Evolutionary conservation across 176 grass and related monocot species (phyloP).

Genomic region (Triticum urartu): DNA sequence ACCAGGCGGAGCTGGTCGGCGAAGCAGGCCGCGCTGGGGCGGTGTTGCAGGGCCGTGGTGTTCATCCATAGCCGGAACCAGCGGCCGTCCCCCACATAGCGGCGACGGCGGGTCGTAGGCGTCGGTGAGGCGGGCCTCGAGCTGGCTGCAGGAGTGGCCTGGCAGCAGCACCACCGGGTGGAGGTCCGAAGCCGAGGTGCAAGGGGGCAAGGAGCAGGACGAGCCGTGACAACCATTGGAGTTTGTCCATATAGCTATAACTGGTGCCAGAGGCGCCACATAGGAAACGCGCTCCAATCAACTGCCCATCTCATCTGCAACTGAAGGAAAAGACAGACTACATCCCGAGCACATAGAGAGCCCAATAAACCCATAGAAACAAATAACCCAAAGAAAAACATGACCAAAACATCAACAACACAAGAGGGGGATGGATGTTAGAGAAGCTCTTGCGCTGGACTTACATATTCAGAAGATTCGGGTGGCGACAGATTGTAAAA

Average conservation of each 20-base stretch:
- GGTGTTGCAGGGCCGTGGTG: background rate
- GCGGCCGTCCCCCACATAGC: background rate
- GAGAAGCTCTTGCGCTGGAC: too few relatives aligned
- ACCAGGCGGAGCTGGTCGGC: constrained; percentile 26
- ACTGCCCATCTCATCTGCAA: too few relatives aligned
- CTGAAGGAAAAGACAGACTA: too few relatives aligned
- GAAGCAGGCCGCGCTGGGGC: background rate
- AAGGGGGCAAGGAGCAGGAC: background rate
- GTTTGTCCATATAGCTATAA: background rate
- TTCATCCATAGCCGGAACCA: constrained; percentile 34
- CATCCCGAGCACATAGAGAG: too few relatives aligned
- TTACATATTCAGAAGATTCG: too few relatives aligned
- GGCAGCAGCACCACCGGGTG: constrained; percentile 11
- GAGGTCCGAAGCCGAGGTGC: background rate
- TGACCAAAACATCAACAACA: too few relatives aligned
- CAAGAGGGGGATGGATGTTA: too few relatives aligned
- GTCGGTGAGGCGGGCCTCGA: constrained; percentile 12
- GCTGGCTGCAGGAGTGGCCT: constrained; percentile 14
- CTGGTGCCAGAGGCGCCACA: too few relatives aligned
- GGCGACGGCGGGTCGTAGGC: background rate
- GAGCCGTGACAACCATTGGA: background rate
- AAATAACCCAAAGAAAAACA: too few relatives aligned
- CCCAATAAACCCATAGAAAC: too few relatives aligned
- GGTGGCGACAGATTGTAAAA: too few relatives aligned
- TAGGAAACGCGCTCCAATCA: too few relatives aligned